Evolutionary conservation across 192 early-diverging fungal species (phyloP).

Genomic region (Podila epicladia): DNA sequence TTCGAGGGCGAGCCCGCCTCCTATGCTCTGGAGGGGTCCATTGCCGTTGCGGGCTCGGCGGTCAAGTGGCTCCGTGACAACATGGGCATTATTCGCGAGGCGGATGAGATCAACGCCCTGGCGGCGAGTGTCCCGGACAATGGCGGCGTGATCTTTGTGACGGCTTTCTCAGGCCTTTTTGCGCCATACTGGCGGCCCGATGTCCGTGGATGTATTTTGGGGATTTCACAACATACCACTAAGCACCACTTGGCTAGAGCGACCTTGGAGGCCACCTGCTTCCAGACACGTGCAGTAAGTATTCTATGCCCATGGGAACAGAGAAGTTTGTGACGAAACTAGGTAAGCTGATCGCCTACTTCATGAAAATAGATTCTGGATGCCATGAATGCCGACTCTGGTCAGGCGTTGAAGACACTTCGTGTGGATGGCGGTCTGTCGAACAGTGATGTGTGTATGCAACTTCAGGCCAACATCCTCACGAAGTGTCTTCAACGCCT

Average conservation of each 20-base stretch:
- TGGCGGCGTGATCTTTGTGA: constrained; percentile 95
- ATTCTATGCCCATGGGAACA: too few species aligned
- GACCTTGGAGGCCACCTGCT: constrained; percentile 90
- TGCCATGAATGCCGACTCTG: constrained; percentile 87
- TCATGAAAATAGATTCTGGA: constrained; percentile 67
- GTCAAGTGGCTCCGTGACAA: constrained; percentile 94
- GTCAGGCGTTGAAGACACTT: constrained; percentile 72
- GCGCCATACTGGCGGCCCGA: constrained; percentile 96
- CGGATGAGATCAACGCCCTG: constrained; percentile 78
- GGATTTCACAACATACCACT: constrained; percentile 89
- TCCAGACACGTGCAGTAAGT: constrained; percentile 80
- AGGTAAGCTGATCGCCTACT: not conserved
- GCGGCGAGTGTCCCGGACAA: constrained; percentile 76
- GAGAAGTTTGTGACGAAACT: too few species aligned
- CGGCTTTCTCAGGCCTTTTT: constrained; percentile 92
- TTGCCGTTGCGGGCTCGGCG: constrained; percentile 91
- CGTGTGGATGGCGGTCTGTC: constrained; percentile 97
- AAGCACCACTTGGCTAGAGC: constrained; percentile 88
- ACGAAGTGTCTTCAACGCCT: constrained; percentile 74
- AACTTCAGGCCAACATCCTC: constrained; percentile 92
- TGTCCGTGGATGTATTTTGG: constrained; percentile 86
- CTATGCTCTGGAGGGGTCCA: constrained; percentile 93
- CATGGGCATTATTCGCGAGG: constrained; percentile 78
- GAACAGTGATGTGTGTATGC: constrained; percentile 91
- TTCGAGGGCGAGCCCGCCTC: constrained; percentile 75